phyloP scores from a whole-genome alignment of 768 basidiomycete species.

The Leccinum aurantiacum region DNA sequence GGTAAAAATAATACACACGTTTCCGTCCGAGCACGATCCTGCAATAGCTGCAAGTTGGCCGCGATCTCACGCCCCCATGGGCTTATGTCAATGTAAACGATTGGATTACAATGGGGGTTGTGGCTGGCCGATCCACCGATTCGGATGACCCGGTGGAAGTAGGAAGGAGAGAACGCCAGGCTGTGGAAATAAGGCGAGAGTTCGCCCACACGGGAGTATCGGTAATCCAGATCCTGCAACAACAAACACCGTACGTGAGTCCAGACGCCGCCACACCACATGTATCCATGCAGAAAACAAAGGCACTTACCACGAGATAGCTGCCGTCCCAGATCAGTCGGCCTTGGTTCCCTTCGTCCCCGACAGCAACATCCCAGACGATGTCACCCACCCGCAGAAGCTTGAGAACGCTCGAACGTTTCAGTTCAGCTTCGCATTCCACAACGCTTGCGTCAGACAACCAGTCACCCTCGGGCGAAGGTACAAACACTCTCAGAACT shows the following conservation, averaged over 20 bases:
- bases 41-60: constrained; percentile 68
- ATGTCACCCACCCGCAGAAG: constrained; percentile 76
- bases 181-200: constrained; percentile 78
- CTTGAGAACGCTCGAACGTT: constrained; percentile 46
- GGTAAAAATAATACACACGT: constrained; percentile 54
- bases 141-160: constrained; percentile 84
- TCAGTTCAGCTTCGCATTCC: constrained; percentile 80
- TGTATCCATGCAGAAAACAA: constrained; percentile 7
- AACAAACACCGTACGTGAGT: constrained; percentile 3
- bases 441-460: constrained; percentile 77
- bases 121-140: constrained; percentile 36
- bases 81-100: constrained; percentile 70
- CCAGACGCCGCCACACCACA: background rate
- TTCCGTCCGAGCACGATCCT: constrained; percentile 75
- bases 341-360: constrained; percentile 85
- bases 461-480: constrained; percentile 86
- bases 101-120: constrained; percentile 55
- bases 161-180: constrained; percentile 81
- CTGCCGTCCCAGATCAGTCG: constrained; percentile 86
- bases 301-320: constrained; percentile 70
- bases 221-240: constrained; percentile 78
- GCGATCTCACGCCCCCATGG: constrained; percentile 82
- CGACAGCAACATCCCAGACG: constrained; percentile 84
- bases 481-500: constrained; percentile 77
- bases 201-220: constrained; percentile 73